Evolutionary conservation across 305 asterid genomes (phyloP), one percentile per base, ranked within the genome.

Genomic region (Ruellia speciosa): DNA sequence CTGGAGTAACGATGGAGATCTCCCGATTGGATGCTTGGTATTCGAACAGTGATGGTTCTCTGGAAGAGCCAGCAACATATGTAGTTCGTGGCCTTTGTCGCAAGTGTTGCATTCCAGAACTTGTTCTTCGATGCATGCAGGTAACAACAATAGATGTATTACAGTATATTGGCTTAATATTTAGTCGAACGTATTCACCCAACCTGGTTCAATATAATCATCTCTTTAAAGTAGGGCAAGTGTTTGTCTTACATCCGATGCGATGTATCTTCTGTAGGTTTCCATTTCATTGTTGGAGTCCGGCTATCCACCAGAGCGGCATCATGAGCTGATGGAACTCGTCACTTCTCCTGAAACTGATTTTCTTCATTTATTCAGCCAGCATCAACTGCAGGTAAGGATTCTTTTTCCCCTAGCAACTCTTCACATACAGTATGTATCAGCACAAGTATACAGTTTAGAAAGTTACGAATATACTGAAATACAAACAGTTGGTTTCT

Each of bases 91-190:
- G 99, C 57, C 97, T 88, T 65, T 93, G 97, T 74, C 99, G 96
- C 69, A 84, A 78, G 70, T 93, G 99, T 78, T 93, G 97, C 82
- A 84, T 93, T 59, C 94, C 97, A 17, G 99, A 93, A 83, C 75
- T 80, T 35, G 64, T 83, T 73, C 99, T 93, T 61, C 88, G 99
- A 54, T 88, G 90, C 56, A 84, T 88, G 96, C 95, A 93, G 96
- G 99, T 93, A 73, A 65, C 7, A 73, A 65, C 7, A 0, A 19
- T 16, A 20, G 2, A 19, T 16, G 34, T 41, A 54, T 54, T 48
- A 50, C 40, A 40, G 24, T 46, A 13, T 51, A 13, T n/a, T n/a
- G n/a, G n/a, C n/a, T n/a, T n/a, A n/a, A n/a, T n/a, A n/a, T n/a
- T n/a, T n/a, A n/a, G n/a, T n/a, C n/a, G n/a, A n/a, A n/a, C n/a